Base-by-base conservation (phyloP, 2,329 filamentous ascomycete species). In the Colletotrichum tamarilloi region DNA sequence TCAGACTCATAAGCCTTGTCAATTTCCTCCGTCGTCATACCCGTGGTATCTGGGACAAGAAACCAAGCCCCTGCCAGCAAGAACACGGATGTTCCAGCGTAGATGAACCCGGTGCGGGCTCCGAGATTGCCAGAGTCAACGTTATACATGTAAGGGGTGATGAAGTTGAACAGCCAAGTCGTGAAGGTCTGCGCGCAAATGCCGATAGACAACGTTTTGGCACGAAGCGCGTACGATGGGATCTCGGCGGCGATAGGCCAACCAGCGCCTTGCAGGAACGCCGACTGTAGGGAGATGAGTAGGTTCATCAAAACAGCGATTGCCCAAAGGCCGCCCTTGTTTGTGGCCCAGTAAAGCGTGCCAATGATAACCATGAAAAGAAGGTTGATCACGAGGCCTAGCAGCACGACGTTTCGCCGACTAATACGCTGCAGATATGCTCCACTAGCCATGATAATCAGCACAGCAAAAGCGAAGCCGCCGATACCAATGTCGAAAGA, bases 21-120 rank as follows among this genome's bases (percentile, higher is more conserved):
- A 5, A 63, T 63, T 28, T 63, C 42, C 42, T 63, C 60, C 19
- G 60, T 63, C 60, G 60, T 53, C 60, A 63, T 63, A 12, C 60
- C 60, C 11, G 60, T 53, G 30, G 60, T 63, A 28, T 63, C 42
- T 9, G 42, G 60, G 24, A 63, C 42, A 46, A 46, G 42, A 16
- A 53, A 26, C 60, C 60, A 63, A 5, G 38, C 60, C 2, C 38
- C 60, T 49, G n/a, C 8, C 9, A 53, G 28, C 60, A 63, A 1
- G 4, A 63, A 35, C 22, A 63, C 38, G 38, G 38, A 42, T 19
- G 38, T 42, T 5, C 16, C 38, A 42, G 38, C 38, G 16, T 42
- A 42, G 6, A 42, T 42, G 38, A 42, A 42, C 16, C 38, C 38
- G 38, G 38, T 42, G 3, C 38, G 38, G 16, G 38, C 38, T 42